A percentile compares a stretch with the other conserved stretches of the same genome.
These are phyloP conservation scores for Camellia sinensis DNA, from an alignment of 148 eudicot species.

Conservation along the genomic window DNA sequence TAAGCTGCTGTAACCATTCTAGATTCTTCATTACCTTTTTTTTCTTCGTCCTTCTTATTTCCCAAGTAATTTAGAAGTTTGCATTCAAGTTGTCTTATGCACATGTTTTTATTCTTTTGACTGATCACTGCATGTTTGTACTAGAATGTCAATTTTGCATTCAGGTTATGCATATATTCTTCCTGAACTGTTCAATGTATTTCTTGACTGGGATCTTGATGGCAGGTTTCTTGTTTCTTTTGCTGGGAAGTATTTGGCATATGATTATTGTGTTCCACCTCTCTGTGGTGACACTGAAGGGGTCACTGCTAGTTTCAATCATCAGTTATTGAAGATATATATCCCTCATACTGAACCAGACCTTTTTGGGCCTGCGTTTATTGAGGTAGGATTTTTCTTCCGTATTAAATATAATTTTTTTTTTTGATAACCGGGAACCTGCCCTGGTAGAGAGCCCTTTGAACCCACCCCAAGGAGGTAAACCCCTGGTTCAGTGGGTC, in stretches of 20 bases:
- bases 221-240: constrained; percentile 88
- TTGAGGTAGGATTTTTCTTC: constrained; percentile 57
- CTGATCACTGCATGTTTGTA: not conserved
- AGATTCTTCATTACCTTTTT: not conserved
- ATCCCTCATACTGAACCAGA: constrained; percentile 62
- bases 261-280: constrained; percentile 55
- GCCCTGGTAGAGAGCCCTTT: too few species aligned
- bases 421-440: not conserved
- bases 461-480: too few species aligned
- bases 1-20: not conserved
- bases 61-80: not conserved
- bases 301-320: constrained; percentile 35
- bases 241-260: constrained; percentile 69
- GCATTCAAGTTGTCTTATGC: not conserved
- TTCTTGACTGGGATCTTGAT: constrained; percentile 16
- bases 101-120: not conserved
- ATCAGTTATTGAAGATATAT: constrained; percentile 67
- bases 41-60: not conserved
- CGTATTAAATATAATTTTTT: not conserved
- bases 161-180: not conserved
- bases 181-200: not conserved
- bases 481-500: too few species aligned
- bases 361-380: constrained; percentile 78
- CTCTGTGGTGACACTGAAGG: constrained; percentile 33
- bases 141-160: not conserved